Evolutionary conservation across 805 yeast genomes (phyloP), one percentile per base, ranked within the genome.

Genomic region (Cyberlindnera mississippiensis): DNA sequence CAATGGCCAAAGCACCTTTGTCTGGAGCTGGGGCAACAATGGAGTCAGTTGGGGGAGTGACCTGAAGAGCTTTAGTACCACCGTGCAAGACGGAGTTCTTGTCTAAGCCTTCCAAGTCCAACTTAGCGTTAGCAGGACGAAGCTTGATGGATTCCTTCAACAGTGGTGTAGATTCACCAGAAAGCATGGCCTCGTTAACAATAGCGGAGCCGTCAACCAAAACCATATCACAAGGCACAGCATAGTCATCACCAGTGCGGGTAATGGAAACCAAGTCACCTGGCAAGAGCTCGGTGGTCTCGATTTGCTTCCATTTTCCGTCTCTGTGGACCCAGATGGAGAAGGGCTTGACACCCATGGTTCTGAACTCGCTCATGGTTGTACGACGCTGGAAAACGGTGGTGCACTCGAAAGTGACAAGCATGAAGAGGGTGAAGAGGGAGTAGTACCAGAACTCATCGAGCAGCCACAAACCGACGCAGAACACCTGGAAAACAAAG

Each of bases 391-490:
- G 98, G 71, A 81, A 91, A 18, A 93, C 98, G 18, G 95, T 87
- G 27, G 96, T 87, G 63, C 82, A 84, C 67, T 93, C 99, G 69
- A 93, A 93, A 4, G 95, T 76, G 26, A 91, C 82, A 52, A 93
- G 74, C 95, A 91, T 91, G 64, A 93, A 82, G 52, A 91, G 71
- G 24, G 95, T 85, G 67, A 93, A 89, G 45, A 93, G 68, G 4
- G 98, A 88, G 60, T 85, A 85, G 66, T 90, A 90, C 98, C 98
- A 93, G 69, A 85, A 83, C 53, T 91, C 97, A 66, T 93, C 98
- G 78, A 93, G 77, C 59, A 87, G 76, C 97, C 98, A 93, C 48
- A 93, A 71, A 4, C 91, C 95, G 45, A 91, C 95, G 60, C 97
- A 90, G 63, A 93, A 93, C 43, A 93, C 73, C 69, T 93, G 99